Percentiles rank a stretch among this genome's conserved stretches.
These are phyloP conservation scores for Strigomonas galati DNA, from an alignment of 208 protist species.

Conservation along the genomic window DNA sequence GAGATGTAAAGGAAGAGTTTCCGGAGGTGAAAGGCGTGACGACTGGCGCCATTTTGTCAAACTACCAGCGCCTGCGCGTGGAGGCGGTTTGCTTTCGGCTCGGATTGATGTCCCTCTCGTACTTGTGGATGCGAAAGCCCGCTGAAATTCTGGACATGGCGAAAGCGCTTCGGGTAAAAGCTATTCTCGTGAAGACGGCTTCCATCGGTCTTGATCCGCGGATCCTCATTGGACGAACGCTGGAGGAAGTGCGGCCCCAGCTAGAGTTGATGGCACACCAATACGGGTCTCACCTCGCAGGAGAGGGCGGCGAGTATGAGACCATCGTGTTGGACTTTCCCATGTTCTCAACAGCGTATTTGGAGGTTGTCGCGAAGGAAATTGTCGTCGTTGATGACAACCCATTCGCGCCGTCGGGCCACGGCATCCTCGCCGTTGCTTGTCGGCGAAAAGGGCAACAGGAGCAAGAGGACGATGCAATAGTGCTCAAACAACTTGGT, in stretches of 20 bases:
- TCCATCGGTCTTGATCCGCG: conserved; percentile 89
- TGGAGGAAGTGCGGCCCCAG: conserved; percentile 65
- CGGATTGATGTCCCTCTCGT: conserved; percentile 91
- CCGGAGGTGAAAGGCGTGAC: conserved; percentile 92
- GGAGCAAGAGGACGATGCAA: conserved; percentile 27
- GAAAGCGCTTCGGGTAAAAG: conserved; percentile 62
- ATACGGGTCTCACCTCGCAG: conserved; percentile 93
- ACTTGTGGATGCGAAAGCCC: conserved; percentile 95
- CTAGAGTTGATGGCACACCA: conserved; percentile 49
- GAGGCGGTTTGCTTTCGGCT: conserved; percentile 96
- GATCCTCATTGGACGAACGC: conserved; percentile 86
- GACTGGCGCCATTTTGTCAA: conserved; percentile 97
- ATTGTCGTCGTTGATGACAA: conserved; percentile 82
- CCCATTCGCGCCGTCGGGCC: conserved; percentile 68
- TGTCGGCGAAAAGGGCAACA: conserved; percentile 37
- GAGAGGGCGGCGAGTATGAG: conserved; percentile 99
- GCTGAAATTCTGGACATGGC: conserved; percentile 94
- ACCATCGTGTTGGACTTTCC: conserved; percentile 98
- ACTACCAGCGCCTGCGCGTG: conserved; percentile 98
- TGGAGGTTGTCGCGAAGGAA: conserved; percentile 32
- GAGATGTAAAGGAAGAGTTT: conserved; percentile 81
- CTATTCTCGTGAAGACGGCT: conserved; percentile 96
- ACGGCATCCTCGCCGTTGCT: conserved; percentile 44
- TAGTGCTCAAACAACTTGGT: conserved; percentile 31
- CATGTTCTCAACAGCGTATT: conserved; percentile 49